Conservation (phyloP, 768 basidiomycete species). For the Paxillus involutus region DNA sequence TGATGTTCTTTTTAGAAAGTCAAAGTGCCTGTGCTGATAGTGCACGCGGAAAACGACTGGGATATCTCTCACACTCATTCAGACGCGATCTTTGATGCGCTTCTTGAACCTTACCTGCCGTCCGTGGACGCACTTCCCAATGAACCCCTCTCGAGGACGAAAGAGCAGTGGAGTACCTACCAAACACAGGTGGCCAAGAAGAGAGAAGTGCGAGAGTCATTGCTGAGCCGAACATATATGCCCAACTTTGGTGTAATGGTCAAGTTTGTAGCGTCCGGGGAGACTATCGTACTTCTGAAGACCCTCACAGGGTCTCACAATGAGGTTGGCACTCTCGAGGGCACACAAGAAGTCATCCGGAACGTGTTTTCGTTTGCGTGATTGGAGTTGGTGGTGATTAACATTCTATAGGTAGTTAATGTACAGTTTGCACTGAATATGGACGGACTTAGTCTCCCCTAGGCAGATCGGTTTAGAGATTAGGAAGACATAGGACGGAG, state of each 20-base stretch:
- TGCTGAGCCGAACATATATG: conserved; percentile 47
- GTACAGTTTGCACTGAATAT: too few species aligned
- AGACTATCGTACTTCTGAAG: conserved; percentile 57
- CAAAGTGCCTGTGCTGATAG: conserved; percentile 66
- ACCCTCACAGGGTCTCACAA: conserved; percentile 60
- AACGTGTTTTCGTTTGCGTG: conserved; percentile 24
- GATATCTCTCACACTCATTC: conserved; percentile 77
- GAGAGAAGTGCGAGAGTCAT: conserved; percentile 37
- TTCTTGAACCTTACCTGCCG: conserved; percentile 65
- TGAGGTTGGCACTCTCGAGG: conserved; percentile 58
- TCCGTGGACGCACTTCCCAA: conserved; percentile 37
- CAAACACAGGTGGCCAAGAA: conserved; percentile 40
- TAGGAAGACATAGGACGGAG: too few species aligned
- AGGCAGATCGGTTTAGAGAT: too few species aligned
- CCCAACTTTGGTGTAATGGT: conserved; percentile 52
- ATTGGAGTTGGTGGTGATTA: not conserved
- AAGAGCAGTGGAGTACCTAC: conserved; percentile 48
- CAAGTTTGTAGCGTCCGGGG: conserved; percentile 45
- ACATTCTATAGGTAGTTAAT: too few species aligned
- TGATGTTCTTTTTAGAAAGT: conserved; percentile 47
- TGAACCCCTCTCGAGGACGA: conserved; percentile 27
- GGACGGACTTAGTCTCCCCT: too few species aligned
- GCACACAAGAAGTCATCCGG: conserved; percentile 63
- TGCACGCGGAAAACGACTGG: conserved; percentile 72
- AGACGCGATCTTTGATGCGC: conserved; percentile 60